Base-by-base conservation (phyloP, 768 basidiomycete species). In the Mrakia blollopis region DNA sequence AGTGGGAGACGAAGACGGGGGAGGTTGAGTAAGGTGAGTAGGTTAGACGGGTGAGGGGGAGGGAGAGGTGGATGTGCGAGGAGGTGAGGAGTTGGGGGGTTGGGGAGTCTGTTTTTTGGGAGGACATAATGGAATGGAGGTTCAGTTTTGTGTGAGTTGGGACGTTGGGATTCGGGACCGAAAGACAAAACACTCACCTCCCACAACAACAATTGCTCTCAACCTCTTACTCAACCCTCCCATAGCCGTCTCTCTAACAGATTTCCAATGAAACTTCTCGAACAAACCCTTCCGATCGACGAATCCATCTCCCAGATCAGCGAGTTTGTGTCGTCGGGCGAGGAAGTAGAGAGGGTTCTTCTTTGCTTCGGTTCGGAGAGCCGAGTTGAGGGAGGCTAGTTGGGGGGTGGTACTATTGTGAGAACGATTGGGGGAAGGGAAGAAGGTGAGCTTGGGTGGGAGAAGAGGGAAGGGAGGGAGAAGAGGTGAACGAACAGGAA, bases 1-100 rank as follows among this genome's bases (percentile, higher is more conserved):
- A 89, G 81, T 95, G 91, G 11, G 92, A 88, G 9, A 92, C 91
- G 63, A 94, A 87, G 39, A 95, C 83, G 0, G 94, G 94, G 4
- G 90, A 93, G 2, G 90, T 86, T 30, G 90, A 89, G 54, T 88
- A 68, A 8, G 83, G 6, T 87, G 87, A 83, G 32, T 30, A n/a
- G 54, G 77, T 74, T 3, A 78, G 21, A 3, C 72, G 44, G 32
- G 77, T 74, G 54, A 78, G 41, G 28, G 77, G 77, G 47, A 52
- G 41, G 14, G 67, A 39, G 37, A 78, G 73, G 35, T 90, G 89
- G 13, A 85, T 87, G 81, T 87, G 88, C 0, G 85, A 85, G 81
- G 71, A 94, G 14, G 90, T 89, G 74, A 92, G 86, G 47, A 92
- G 88, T 4, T 91, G 87, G 0, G 89, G 87, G 6, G 88, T 88